A percentile compares a stretch with the other conserved stretches of the same genome.
Conservation (phyloP, 2,329 filamentous ascomycete species). For the Celoporthe dispersa region DNA sequence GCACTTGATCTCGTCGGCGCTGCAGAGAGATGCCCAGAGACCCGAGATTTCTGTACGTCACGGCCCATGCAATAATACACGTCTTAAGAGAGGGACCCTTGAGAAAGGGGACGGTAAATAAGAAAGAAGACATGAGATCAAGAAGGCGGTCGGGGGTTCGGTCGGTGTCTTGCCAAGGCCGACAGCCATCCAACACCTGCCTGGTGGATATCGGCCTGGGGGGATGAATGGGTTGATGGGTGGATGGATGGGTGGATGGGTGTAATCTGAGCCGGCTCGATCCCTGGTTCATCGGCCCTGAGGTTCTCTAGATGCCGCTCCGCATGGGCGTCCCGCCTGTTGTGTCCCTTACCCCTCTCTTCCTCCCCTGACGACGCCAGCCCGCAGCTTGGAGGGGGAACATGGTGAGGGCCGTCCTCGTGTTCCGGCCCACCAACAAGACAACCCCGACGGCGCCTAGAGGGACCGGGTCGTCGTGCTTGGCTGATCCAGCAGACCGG, state of each 20-base stretch:
- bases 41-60: neutral
- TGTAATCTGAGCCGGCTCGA: neutral
- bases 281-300: neutral
- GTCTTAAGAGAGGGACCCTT: neutral
- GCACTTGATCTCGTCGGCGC: conserved; percentile 1
- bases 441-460: neutral
- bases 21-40: neutral
- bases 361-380: neutral
- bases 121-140: neutral
- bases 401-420: neutral
- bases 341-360: neutral
- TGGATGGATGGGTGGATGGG: neutral
- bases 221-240: too few species aligned
- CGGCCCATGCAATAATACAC: conserved; percentile 3
- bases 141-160: neutral
- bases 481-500: neutral
- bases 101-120: too few species aligned
- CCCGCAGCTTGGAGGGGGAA: neutral
- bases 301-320: neutral
- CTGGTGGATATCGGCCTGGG: neutral
- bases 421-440: neutral
- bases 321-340: neutral
- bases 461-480: neutral
- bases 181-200: neutral
- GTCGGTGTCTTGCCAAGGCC: neutral